Conservation (phyloP, 805 yeast genomes). For the Saccharomycopsis javanensis region DNA sequence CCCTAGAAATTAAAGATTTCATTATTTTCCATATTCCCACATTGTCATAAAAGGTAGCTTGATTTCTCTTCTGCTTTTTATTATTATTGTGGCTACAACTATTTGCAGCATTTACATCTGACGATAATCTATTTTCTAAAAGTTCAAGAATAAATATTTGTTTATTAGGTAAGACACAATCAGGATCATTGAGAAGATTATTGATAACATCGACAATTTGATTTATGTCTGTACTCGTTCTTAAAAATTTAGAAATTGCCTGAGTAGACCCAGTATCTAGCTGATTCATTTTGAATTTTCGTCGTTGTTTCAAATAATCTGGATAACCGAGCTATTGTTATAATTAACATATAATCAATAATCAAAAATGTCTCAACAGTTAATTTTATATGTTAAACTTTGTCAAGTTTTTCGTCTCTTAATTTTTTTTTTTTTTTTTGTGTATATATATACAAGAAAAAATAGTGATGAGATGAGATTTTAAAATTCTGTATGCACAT, state of each 20-base stretch:
- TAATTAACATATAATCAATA: too few relatives aligned
- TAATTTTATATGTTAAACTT: too few relatives aligned
- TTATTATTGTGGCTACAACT: neutral
- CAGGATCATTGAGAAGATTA: constrained; percentile 3
- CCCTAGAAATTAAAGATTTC: neutral
- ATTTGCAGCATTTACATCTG: neutral
- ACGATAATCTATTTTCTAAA: constrained; percentile 5
- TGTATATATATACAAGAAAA: neutral
- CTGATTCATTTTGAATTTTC: too few relatives aligned
- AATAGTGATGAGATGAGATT: neutral
- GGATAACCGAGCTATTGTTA: too few relatives aligned
- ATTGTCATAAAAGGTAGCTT: constrained; percentile 4
- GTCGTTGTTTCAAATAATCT: too few relatives aligned
- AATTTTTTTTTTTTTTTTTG: too few relatives aligned
- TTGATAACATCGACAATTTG: neutral
- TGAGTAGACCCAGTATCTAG: constrained; percentile 7
- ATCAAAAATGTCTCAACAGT: too few relatives aligned
- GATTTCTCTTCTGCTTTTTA: constrained; percentile 2
- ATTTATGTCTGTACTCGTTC: constrained; percentile 7
- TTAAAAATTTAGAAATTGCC: constrained; percentile 12
- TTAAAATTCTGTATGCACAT: too few relatives aligned
- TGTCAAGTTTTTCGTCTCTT: neutral
- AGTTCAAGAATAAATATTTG: constrained; percentile 10
- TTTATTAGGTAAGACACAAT: constrained; percentile 10
- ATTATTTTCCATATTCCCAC: constrained; percentile 7